These are phyloP conservation scores for Sclerotiophoma versabilis DNA, from an alignment of 2,329 filamentous ascomycete genomes.

Conservation along the genomic window DNA sequence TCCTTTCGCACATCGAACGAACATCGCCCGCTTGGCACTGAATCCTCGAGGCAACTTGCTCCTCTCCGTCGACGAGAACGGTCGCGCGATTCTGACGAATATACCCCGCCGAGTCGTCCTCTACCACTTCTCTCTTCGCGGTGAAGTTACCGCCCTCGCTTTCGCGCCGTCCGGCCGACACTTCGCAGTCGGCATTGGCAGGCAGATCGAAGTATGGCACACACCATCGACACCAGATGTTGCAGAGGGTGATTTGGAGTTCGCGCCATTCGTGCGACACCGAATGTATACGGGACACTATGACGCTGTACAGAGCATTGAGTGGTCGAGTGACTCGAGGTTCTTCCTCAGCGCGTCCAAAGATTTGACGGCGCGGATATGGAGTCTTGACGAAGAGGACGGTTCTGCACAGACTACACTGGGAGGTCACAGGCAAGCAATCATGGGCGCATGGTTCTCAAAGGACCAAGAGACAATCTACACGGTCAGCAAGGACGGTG, in stretches of 20 bases:
- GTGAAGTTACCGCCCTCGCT: constrained; percentile 79
- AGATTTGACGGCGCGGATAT: constrained; percentile 91
- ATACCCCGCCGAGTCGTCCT: constrained; percentile 83
- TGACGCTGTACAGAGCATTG: constrained; percentile 82
- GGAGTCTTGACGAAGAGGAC: constrained; percentile 87
- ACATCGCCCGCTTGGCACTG: constrained; percentile 86
- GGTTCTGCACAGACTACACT: constrained; percentile 89
- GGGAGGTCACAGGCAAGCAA: constrained; percentile 86
- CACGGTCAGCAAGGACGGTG: constrained; percentile 96
- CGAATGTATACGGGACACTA: constrained; percentile 88
- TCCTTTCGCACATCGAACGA: constrained; percentile 90
- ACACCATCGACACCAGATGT: constrained; percentile 89
- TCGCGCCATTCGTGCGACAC: constrained; percentile 91
- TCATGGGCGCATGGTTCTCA: constrained; percentile 97
- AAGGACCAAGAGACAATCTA: constrained; percentile 94
- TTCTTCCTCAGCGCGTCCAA: constrained; percentile 94
- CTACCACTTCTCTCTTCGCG: constrained; percentile 94
- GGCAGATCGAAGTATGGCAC: constrained; percentile 93
- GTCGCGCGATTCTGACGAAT: constrained; percentile 91
- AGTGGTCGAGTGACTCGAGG: constrained; percentile 95
- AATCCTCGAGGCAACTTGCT: constrained; percentile 91
- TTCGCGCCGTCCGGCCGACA: constrained; percentile 91
- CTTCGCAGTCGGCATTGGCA: constrained; percentile 87
- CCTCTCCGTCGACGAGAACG: constrained; percentile 92
- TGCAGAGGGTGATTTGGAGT: constrained; percentile 85